A percentile compares a stretch with the other conserved stretches of the same genome.
Evolutionary conservation across 371 early-diverging fungal species (phyloP).

Genomic region (Mortierella sp.): DNA sequence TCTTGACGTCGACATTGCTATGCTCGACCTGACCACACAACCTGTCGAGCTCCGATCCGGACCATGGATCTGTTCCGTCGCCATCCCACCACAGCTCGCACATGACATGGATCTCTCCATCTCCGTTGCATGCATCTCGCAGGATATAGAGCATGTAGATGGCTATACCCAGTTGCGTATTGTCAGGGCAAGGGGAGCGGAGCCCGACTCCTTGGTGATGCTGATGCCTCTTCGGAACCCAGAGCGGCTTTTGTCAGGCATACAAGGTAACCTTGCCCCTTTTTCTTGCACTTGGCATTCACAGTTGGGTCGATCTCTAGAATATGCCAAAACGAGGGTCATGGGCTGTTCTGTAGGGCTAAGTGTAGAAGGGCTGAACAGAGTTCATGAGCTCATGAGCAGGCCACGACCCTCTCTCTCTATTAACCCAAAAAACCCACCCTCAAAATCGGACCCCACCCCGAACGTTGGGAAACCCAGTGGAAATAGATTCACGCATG

Average conservation of each 20-base stretch:
- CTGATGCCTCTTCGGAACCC: slow-evolving; percentile 13
- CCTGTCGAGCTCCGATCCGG: not conserved
- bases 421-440: no score
- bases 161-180: slow-evolving; percentile 3
- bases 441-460: no score
- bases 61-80: slow-evolving; percentile 7
- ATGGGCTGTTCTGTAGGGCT: no score
- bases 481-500: slow-evolving; percentile 20
- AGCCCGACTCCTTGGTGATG: not conserved
- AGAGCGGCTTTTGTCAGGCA: slow-evolving; percentile 17
- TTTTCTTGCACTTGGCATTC: not conserved
- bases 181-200: not conserved
- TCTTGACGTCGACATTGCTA: slow-evolving; percentile 8
- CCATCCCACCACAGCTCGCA: not conserved
- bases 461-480: no score
- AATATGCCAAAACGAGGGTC: no score
- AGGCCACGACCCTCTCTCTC: no score
- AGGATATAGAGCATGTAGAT: not conserved
- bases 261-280: slow-evolving; percentile 23
- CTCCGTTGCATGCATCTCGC: not conserved
- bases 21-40: not conserved
- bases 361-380: no score
- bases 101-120: not conserved
- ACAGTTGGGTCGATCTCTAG: no score
- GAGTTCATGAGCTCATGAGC: no score